These are phyloP conservation scores for Persicaria tinctoria DNA, from an alignment of 148 eudicot species.

Conservation along the genomic window DNA sequence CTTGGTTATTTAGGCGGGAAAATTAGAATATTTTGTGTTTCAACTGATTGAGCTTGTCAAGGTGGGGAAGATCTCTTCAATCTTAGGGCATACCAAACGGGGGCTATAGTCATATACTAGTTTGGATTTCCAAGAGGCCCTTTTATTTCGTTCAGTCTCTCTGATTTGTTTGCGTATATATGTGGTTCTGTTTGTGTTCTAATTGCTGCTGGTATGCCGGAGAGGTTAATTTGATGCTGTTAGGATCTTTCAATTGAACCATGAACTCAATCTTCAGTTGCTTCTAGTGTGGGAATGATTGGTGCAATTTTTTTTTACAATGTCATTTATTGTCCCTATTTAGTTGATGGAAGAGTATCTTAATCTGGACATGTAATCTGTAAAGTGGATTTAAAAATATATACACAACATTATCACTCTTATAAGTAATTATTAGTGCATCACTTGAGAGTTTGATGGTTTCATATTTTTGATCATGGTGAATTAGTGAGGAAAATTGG, in stretches of 20 bases:
- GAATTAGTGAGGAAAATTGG: too few relatives aligned
- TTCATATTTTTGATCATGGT: too few relatives aligned
- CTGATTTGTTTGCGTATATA: too few relatives aligned
- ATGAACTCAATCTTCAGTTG: neutral
- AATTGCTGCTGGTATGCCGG: too few relatives aligned
- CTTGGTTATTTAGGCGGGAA: neutral
- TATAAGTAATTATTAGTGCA: neutral
- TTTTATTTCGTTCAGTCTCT: too few relatives aligned
- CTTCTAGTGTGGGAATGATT: neutral
- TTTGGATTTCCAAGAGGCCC: too few relatives aligned
- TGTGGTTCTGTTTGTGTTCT: too few relatives aligned
- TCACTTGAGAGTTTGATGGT: neutral
- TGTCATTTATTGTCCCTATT: neutral
- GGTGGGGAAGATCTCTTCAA: too few relatives aligned
- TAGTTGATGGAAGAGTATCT: neutral
- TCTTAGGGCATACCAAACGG: too few relatives aligned
- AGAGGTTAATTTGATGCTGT: too few relatives aligned
- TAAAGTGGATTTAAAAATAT: neutral
- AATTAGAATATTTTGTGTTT: neutral
- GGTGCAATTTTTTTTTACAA: neutral
- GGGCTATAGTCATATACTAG: too few relatives aligned
- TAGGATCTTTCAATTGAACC: too few relatives aligned
- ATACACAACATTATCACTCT: neutral
- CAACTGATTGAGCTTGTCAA: neutral
- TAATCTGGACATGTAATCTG: neutral